A percentile compares a stretch with the other conserved stretches of the same genome.
phyloP scores from a whole-genome alignment of 2,329 filamentous ascomycete genomes.

The Fusarium domesticum region DNA sequence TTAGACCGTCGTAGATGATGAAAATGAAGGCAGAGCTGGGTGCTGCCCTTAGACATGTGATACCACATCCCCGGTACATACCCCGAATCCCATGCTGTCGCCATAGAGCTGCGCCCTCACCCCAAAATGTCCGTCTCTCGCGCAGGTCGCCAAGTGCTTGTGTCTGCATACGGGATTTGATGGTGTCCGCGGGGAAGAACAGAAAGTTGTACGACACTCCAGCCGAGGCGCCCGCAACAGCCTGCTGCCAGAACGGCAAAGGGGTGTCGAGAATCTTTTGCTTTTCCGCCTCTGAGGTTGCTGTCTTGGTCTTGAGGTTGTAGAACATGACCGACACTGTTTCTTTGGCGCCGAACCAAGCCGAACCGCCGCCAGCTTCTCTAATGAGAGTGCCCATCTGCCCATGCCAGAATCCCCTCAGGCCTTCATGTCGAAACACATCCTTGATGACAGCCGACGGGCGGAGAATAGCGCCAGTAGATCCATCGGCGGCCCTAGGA shows the following conservation, averaged over 20 bases:
- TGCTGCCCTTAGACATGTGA: constrained; percentile 82
- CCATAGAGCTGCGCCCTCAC: constrained; percentile 74
- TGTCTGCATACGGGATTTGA: constrained; percentile 97
- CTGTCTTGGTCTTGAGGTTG: constrained; percentile 47
- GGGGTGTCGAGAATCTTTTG: constrained; percentile 46
- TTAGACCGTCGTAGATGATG: constrained; percentile 86
- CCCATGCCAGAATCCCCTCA: constrained; percentile 90
- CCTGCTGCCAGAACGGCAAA: constrained; percentile 81
- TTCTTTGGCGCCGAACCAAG: constrained; percentile 94
- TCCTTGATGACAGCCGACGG: constrained; percentile 71
- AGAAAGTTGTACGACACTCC: constrained; percentile 95
- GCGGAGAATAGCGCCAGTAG: constrained; percentile 49
- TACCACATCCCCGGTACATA: constrained; percentile 90
- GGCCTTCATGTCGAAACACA: constrained; percentile 77
- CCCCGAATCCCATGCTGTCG: constrained; percentile 75
- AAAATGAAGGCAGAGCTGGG: constrained; percentile 99
- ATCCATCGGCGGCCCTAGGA: constrained; percentile 46
- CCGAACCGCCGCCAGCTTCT: constrained; percentile 87
- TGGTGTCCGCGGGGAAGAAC: constrained; percentile 95
- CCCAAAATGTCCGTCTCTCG: constrained; percentile 64
- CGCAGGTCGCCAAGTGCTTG: constrained; percentile 60
- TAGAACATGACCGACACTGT: constrained; percentile 71
- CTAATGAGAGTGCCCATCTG: constrained; percentile 91
- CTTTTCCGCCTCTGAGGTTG: constrained; percentile 39
- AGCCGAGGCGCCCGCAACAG: constrained; percentile 79